These are phyloP conservation scores for Didymella pomorum DNA, from an alignment of 2,329 filamentous ascomycete genomes.

Conservation along the genomic window DNA sequence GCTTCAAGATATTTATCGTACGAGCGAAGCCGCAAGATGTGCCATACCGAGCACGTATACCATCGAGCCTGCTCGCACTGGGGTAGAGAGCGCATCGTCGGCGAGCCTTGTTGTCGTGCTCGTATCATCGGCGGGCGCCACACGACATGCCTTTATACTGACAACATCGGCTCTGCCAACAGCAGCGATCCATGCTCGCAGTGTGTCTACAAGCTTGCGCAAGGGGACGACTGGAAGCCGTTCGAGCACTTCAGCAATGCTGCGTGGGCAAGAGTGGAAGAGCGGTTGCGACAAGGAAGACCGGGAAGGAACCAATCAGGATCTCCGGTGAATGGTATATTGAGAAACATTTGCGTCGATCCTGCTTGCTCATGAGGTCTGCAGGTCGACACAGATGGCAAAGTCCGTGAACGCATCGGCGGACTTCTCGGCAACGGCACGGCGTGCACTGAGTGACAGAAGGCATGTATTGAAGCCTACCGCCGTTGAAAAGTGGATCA, in stretches of 20 bases:
- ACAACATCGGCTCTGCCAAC: conserved; percentile 36
- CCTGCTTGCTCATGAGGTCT: not conserved
- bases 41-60: conserved; percentile 43
- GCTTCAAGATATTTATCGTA: too few relatives aligned
- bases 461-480: not conserved
- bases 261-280: conserved; percentile 31
- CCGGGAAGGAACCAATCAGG: not conserved
- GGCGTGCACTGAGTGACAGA: not conserved
- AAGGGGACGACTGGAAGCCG: conserved; percentile 28
- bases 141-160: conserved; percentile 35
- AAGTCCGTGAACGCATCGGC: conserved; percentile 17
- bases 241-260: conserved; percentile 31
- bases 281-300: conserved; percentile 22
- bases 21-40: conserved; percentile 32
- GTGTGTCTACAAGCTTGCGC: conserved; percentile 29
- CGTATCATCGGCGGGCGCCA: conserved; percentile 28
- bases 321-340: not conserved
- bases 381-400: conserved; percentile 15
- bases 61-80: conserved; percentile 43
- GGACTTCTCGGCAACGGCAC: conserved; percentile 13
- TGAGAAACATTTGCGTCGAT: not conserved
- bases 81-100: conserved; percentile 38
- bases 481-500: not conserved
- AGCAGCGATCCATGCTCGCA: conserved; percentile 29
- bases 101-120: conserved; percentile 43